Percentiles rank a stretch among this genome's conserved stretches.
Conservation (phyloP, 768 basidiomycete genomes). For the Leccinum barrowsii region DNA sequence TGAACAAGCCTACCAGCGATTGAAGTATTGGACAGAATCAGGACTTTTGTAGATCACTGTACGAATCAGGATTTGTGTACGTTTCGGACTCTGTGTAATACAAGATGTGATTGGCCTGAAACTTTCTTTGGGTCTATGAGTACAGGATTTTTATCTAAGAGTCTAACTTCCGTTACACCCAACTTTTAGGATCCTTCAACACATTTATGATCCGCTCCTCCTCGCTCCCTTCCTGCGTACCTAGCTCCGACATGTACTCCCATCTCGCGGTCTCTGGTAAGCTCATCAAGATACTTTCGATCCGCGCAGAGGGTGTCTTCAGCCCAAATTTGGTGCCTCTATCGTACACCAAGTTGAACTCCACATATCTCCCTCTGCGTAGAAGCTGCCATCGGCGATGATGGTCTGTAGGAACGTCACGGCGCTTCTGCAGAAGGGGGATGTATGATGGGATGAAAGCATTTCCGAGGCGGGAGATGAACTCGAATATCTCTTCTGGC, state of each 20-base stretch:
- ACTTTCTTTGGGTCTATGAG: too few relatives aligned
- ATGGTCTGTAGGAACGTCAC: slow-evolving; percentile 56
- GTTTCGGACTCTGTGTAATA: neutral
- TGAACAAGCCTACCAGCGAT: slow-evolving; percentile 38
- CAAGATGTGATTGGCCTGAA: neutral
- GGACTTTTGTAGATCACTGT: neutral
- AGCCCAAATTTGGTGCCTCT: slow-evolving; percentile 87
- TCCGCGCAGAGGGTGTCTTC: slow-evolving; percentile 78
- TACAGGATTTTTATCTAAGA: too few relatives aligned
- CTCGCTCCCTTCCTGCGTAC: slow-evolving; percentile 54
- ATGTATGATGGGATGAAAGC: slow-evolving; percentile 89
- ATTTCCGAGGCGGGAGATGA: slow-evolving; percentile 68
- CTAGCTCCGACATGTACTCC: slow-evolving; percentile 85
- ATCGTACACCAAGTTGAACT: slow-evolving; percentile 88
- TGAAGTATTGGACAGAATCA: neutral
- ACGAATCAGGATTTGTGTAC: neutral
- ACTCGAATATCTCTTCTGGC: slow-evolving; percentile 70
- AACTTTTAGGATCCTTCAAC: slow-evolving; percentile 59
- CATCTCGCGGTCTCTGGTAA: slow-evolving; percentile 83
- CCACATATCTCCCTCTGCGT: slow-evolving; percentile 88
- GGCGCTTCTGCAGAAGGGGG: slow-evolving; percentile 71
- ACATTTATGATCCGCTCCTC: slow-evolving; percentile 64
- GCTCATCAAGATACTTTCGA: slow-evolving; percentile 90
- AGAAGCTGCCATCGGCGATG: slow-evolving; percentile 92
- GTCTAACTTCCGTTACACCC: slow-evolving; percentile 37